Conservation (phyloP, 257 asterid genomes). For the Agastache rugosa region DNA sequence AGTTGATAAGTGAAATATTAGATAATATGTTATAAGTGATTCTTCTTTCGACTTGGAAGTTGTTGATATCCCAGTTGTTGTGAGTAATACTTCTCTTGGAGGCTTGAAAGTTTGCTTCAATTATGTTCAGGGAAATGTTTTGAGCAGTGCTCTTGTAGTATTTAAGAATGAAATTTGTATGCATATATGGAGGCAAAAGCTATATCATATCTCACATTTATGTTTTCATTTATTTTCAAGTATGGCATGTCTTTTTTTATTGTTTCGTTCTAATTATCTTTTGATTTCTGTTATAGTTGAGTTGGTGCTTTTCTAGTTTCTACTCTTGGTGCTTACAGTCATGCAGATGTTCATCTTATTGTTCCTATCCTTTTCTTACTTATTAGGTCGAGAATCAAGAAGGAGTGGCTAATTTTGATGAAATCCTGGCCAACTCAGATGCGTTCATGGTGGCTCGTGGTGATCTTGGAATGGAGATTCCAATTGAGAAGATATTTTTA, state of each 20-base stretch:
- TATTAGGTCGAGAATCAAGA: slow-evolving; percentile 87
- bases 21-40: background rate
- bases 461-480: slow-evolving; percentile 91
- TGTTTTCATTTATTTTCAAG: background rate
- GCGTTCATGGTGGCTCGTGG: slow-evolving; percentile 97
- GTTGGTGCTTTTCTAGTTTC: background rate
- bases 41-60: slow-evolving; percentile 8
- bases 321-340: background rate
- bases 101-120: slow-evolving; percentile 19
- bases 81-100: slow-evolving; percentile 2
- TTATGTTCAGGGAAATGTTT: slow-evolving; percentile 20
- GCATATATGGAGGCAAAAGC: background rate
- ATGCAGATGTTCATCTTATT: slow-evolving; percentile 10
- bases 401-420: slow-evolving; percentile 93
- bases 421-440: slow-evolving; percentile 78
- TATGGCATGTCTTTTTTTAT: background rate
- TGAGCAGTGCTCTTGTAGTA: background rate
- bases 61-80: slow-evolving; percentile 4
- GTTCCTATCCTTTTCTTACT: background rate
- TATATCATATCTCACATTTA: background rate
- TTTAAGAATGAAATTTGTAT: background rate
- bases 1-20: background rate
- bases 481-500: slow-evolving; percentile 83
- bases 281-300: background rate
- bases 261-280: background rate